A percentile compares a stretch with the other conserved stretches of the same genome.
These are phyloP conservation scores for Aschersonia sp. DNA, from an alignment of 2,329 filamentous ascomycete species.

Conservation along the genomic window DNA sequence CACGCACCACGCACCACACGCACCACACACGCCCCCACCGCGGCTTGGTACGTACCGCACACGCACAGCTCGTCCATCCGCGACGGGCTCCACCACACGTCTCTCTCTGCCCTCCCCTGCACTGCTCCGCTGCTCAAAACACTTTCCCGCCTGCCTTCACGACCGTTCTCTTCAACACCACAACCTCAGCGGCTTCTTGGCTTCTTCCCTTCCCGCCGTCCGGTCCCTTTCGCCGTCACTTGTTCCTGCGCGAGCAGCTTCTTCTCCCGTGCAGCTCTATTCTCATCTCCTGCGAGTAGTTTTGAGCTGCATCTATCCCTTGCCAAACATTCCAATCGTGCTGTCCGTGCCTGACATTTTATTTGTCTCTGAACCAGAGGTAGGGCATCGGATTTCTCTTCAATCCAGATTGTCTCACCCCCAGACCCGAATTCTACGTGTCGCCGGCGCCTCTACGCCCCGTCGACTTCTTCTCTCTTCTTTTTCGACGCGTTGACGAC, in stretches of 20 bases:
- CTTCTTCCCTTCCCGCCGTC: slow-evolving; percentile 8
- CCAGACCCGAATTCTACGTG: slow-evolving; percentile 4
- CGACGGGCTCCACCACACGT: slow-evolving; percentile 3
- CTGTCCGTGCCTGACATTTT: slow-evolving; percentile 14
- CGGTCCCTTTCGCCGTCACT: not conserved
- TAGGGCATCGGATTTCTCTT: slow-evolving; percentile 16
- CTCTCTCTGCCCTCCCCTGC: slow-evolving; percentile 14
- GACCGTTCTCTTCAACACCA: slow-evolving; percentile 16
- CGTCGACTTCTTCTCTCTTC: slow-evolving; percentile 1
- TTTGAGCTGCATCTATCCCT: slow-evolving; percentile 12
- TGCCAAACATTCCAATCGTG: slow-evolving; percentile 21
- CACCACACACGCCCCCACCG: too few species aligned
- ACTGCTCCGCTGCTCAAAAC: slow-evolving; percentile 21
- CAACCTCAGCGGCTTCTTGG: slow-evolving; percentile 15
- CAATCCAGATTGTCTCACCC: slow-evolving; percentile 16
- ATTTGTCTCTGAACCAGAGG: slow-evolving; percentile 19
- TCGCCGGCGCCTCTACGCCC: slow-evolving; percentile 1
- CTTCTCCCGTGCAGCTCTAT: slow-evolving; percentile 3
- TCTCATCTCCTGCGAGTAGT: slow-evolving; percentile 5
- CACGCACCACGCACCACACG: too few species aligned
- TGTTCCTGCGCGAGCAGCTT: not conserved
- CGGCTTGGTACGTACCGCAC: too few species aligned
- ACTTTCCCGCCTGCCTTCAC: slow-evolving; percentile 19
- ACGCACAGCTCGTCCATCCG: not conserved
- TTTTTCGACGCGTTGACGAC: slow-evolving; percentile 7